Base-by-base conservation (phyloP, 2,329 filamentous ascomycete genomes). In the Alternaria rosae region DNA sequence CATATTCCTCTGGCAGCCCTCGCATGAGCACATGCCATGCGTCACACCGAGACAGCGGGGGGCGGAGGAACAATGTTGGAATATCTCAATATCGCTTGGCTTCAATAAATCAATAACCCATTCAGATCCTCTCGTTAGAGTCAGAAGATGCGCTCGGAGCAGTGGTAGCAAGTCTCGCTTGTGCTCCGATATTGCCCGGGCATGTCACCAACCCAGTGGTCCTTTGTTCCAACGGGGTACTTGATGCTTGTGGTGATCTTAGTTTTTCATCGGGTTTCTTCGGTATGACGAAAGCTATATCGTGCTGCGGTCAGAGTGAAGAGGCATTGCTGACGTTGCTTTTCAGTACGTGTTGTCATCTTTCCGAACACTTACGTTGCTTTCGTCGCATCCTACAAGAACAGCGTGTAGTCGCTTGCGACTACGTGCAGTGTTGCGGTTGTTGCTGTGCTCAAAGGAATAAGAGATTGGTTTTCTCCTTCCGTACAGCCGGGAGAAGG, bases 401-500 rank as follows among this genome's bases (percentile, higher is more conserved):
- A 35, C 12, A 23, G 30, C 30, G 21, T 32, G 17, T 23, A n/a
- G 21, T 23, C 28, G 15, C 15, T 32, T 32, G 20, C 28, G 17
- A 35, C 17, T 15, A 50, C 10, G 28, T 10, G 20, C 20, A 8
- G 17, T 32, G 17, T 30, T 32, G 17, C 17, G 21, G 20, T 10
- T 23, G 8, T 50, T 21, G 47, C 21, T 15, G 47, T 44, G 23
- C 32, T 12, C 26, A 47, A 11, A 23, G 28, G 9, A 23, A 28
- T 43, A 20, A 60, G 35, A 13, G 17, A 12, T n/a, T 35, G 13
- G 20, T 23, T 23, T 35, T 35, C 17, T 50, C 28, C 20, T 57
- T 41, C 30, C 54, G 59, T 21, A 45, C 17, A 57, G 61, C 50
- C 45, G 64, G 54, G 57, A 42, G 58, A 42, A 54, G 43, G 62